phyloP scores from a whole-genome alignment of 2,329 filamentous ascomycete genomes.

The Talaromyces sp. region DNA sequence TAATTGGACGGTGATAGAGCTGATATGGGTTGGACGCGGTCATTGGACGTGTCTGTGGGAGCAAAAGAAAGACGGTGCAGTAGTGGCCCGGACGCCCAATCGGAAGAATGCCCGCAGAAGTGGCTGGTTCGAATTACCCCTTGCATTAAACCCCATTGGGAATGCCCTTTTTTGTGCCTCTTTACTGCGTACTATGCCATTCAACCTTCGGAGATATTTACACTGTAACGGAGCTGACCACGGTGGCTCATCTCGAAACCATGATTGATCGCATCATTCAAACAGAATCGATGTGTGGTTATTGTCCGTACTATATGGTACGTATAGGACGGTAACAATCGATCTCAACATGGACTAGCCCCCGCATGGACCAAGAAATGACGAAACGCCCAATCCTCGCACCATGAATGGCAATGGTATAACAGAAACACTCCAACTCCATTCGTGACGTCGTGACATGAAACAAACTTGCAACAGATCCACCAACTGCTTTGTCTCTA shows the following conservation, averaged over 20 bases:
- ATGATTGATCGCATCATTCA: background rate
- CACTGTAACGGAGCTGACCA: background rate
- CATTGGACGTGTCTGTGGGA: background rate
- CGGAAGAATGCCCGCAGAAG: slow-evolving; percentile 14
- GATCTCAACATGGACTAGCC: background rate
- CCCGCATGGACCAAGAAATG: background rate
- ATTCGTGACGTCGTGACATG: background rate
- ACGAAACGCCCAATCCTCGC: background rate
- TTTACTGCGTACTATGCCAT: background rate
- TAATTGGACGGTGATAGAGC: background rate
- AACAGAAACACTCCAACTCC: background rate
- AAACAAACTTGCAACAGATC: background rate
- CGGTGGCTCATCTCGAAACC: background rate
- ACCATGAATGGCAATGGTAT: background rate
- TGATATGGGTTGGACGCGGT: background rate
- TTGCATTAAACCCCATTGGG: slow-evolving; percentile 15
- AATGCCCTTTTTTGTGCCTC: background rate
- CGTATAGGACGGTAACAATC: background rate
- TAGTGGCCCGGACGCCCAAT: slow-evolving; percentile 12
- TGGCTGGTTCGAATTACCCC: slow-evolving; percentile 7
- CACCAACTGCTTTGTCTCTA: background rate
- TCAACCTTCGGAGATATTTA: background rate
- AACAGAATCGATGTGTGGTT: background rate
- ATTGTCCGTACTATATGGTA: background rate
- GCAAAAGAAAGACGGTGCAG: background rate